Evolutionary conservation across 345 rosid species (phyloP).

Genomic region (Cochlearia excelsa): DNA sequence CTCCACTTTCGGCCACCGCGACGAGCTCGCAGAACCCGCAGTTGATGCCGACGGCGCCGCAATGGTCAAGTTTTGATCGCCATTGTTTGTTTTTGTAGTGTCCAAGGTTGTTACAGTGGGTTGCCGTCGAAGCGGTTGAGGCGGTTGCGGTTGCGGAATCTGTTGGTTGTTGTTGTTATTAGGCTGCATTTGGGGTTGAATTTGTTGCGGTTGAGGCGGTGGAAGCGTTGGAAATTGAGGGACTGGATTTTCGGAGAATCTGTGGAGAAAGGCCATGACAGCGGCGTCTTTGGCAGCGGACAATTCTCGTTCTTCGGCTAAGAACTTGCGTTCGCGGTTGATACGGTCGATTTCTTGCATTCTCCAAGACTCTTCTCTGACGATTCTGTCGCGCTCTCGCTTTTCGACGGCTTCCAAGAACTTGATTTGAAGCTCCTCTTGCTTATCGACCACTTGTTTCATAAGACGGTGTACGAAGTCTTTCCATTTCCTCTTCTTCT

Average conservation of each 20-base stretch:
- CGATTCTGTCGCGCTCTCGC: conserved; percentile 59
- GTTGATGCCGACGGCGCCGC: neutral
- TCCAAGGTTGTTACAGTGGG: conserved; percentile 4
- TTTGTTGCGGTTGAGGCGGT: conserved; percentile 26
- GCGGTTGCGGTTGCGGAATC: conserved; percentile 7
- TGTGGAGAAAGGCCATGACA: conserved; percentile 68
- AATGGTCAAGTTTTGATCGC: conserved; percentile 32
- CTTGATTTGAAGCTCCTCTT: conserved; percentile 69
- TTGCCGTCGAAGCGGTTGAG: conserved; percentile 11
- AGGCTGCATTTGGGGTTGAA: conserved; percentile 13
- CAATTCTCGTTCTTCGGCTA: conserved; percentile 66
- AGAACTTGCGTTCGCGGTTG: conserved; percentile 57
- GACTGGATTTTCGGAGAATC: conserved; percentile 46
- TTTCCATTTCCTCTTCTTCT: conserved; percentile 61
- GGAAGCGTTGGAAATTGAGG: conserved; percentile 6
- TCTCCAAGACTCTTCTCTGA: conserved; percentile 81
- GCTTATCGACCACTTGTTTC: conserved; percentile 63
- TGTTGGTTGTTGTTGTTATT: neutral
- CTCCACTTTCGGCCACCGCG: conserved; percentile 56
- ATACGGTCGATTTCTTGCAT: conserved; percentile 64
- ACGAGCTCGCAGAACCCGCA: conserved; percentile 34
- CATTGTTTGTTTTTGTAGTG: conserved; percentile 30
- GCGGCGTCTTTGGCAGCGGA: conserved; percentile 75
- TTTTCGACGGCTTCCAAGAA: conserved; percentile 75
- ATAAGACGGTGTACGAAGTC: conserved; percentile 57